Evolutionary conservation across 352 stramenopile species (phyloP).

Genomic region (Pythium insidiosum): DNA sequence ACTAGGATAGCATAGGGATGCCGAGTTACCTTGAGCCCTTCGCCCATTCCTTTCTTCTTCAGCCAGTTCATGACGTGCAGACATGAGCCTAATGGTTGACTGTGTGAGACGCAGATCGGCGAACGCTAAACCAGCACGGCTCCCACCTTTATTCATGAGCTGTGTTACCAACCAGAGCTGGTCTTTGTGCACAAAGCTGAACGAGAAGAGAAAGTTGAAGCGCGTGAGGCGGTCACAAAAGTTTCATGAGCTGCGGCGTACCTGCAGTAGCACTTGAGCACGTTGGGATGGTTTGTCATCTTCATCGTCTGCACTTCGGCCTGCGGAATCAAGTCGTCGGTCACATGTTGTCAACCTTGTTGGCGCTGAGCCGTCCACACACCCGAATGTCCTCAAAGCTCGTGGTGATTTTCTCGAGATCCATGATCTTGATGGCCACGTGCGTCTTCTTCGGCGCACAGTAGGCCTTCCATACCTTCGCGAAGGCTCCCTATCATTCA

Average conservation of each 20-base stretch:
- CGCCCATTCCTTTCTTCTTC: conserved; percentile 85
- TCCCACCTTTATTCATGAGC: conserved; percentile 95
- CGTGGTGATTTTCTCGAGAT: conserved; percentile 98
- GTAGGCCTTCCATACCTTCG: conserved; percentile 96
- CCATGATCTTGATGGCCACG: conserved; percentile 98
- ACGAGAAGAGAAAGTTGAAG: no score
- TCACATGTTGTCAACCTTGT: neutral
- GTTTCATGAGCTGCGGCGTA: no score
- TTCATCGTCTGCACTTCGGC: conserved; percentile 98
- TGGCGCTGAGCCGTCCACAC: conserved; percentile 6
- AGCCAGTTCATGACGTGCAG: conserved; percentile 95
- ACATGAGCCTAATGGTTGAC: conserved; percentile 69
- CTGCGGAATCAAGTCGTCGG: conserved; percentile 14
- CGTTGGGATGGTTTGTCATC: conserved; percentile 96
- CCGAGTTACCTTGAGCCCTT: conserved; percentile 61
- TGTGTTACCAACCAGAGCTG: conserved; percentile 98
- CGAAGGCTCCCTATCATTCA: conserved; percentile 91
- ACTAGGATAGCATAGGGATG: neutral
- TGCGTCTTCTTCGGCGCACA: conserved; percentile 83
- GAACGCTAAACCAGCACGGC: conserved; percentile 11
- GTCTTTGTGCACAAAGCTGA: conserved; percentile 96
- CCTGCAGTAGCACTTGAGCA: conserved; percentile 97
- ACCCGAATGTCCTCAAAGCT: conserved; percentile 89
- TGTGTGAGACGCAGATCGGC: no score
- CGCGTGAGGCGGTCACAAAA: no score